Evolutionary conservation across 2,329 filamentous ascomycete species (phyloP), one percentile per base, ranked within the genome.

Genomic region (Arthrinium puccinioides): DNA sequence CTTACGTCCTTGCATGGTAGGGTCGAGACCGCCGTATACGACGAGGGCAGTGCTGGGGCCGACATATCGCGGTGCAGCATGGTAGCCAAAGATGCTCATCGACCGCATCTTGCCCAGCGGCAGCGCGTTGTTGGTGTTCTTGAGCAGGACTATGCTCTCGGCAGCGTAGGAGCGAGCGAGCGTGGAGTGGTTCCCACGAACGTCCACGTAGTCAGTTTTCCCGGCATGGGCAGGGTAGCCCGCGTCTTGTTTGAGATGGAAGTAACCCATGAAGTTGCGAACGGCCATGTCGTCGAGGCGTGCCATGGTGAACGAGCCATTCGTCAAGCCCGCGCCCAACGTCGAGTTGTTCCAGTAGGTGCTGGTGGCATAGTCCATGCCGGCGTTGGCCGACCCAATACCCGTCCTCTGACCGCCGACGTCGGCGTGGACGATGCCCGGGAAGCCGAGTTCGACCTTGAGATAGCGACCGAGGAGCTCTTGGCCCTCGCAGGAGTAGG

Each of bases 111-210:
- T 61, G 44, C 65, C 75, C 40, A 82, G 60, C 2, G 79, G 79
- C n/a, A 84, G 60, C n/a, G 63, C 66, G 18, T 66, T 65, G 33
- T 41, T 36, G n/a, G 31, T 41, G 56, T 84, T 83, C 63, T 84
- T 84, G 39, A 84, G 58, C 9, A 84, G 64, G 14, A 83, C 76
- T 18, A 72, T 78, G 25, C 77, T 80, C 44, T 72, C 62, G 15
- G 37, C 38, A 10, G 14, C 9, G 19, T 25, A 25, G 13, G 30
- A 21, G 18, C 44, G 42, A 13, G 40, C 40, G 10, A 44, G 38
- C 8, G 15, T 27, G 15, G 27, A 21, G 30, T 46, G 44, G 42
- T 44, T 38, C 7, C 39, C 37, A 15, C 44, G 44, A 6, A 46
- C 44, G 23, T 46, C 31, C 24, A 37, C 33, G 28, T 34, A 19